phyloP scores from a whole-genome alignment of 2,329 filamentous ascomycete genomes.

The Fusarium sp. region DNA sequence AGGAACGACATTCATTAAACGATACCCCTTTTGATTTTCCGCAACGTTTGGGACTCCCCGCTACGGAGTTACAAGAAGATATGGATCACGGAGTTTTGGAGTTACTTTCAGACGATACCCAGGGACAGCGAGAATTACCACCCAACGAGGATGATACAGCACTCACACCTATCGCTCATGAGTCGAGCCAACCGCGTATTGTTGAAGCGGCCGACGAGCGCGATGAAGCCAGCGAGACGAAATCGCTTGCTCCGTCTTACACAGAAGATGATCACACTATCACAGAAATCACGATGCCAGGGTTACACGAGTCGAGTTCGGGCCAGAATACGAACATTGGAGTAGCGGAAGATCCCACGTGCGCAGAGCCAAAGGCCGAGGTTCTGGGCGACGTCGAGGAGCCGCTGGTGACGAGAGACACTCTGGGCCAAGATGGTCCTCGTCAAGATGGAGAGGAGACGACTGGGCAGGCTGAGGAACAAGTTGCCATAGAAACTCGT shows the following conservation, averaged over 20 bases:
- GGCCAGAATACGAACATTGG: conserved; percentile 21
- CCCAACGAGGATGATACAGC: conserved; percentile 38
- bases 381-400: conserved; percentile 19
- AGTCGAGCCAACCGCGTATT: conserved; percentile 19
- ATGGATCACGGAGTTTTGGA: conserved; percentile 44
- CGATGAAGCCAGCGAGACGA: neutral
- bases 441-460: neutral
- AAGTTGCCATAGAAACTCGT: neutral
- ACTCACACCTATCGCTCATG: conserved; percentile 36
- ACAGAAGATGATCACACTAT: conserved; percentile 22
- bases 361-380: conserved; percentile 22
- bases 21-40: conserved; percentile 54
- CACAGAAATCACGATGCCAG: conserved; percentile 41
- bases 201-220: conserved; percentile 22
- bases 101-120: conserved; percentile 45
- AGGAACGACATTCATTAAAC: conserved; percentile 54
- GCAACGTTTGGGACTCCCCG: conserved; percentile 46
- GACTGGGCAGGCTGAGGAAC: neutral
- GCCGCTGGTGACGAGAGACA: neutral
- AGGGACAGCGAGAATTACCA: conserved; percentile 34
- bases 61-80: conserved; percentile 42
- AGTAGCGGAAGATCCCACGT: conserved; percentile 10
- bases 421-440: neutral
- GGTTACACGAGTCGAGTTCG: conserved; percentile 20
- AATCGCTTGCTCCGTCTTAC: neutral